phyloP scores from a whole-genome alignment of 2,329 filamentous ascomycete species.

The Kalaharituber pfeilii region DNA sequence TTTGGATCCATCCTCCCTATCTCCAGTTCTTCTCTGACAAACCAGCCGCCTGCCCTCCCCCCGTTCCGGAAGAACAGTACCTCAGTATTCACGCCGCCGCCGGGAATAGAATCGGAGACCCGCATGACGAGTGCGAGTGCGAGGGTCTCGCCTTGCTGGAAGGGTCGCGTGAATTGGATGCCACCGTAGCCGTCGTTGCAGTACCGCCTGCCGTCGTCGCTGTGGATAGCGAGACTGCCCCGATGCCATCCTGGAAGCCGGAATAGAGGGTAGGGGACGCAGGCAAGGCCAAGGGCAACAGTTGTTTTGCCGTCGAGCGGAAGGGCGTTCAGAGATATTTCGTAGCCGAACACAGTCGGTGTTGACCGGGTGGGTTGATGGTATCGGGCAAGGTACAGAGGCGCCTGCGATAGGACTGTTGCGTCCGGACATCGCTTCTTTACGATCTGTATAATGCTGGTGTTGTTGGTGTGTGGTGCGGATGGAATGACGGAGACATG shows the following conservation, averaged over 20 bases:
- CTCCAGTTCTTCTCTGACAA: constrained; percentile 59
- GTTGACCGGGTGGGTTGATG: constrained; percentile 34
- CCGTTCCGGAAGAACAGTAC: constrained; percentile 59
- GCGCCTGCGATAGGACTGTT: constrained; percentile 49
- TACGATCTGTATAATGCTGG: constrained; percentile 25
- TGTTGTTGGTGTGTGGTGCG: constrained; percentile 32
- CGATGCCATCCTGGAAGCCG: constrained; percentile 68
- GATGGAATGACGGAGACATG: background rate
- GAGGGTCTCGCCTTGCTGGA: constrained; percentile 46
- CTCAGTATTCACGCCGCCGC: constrained; percentile 32
- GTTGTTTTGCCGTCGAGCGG: constrained; percentile 23
- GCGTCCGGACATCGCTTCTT: constrained; percentile 35
- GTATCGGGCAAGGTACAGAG: constrained; percentile 44
- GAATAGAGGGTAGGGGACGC: constrained; percentile 60
- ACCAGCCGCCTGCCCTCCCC: constrained; percentile 42
- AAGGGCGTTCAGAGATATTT: constrained; percentile 40
- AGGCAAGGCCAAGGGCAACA: constrained; percentile 52
- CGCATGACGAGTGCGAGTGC: constrained; percentile 30
- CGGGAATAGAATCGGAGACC: background rate
- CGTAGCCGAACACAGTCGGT: constrained; percentile 47
- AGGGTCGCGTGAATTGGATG: constrained; percentile 46
- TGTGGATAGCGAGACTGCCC: constrained; percentile 56
- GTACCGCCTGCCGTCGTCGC: constrained; percentile 60
- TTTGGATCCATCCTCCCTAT: constrained; percentile 42
- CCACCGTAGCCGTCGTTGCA: constrained; percentile 61